Percentiles rank a stretch among this genome's conserved stretches.
Conservation (phyloP, 2,329 filamentous ascomycete genomes). For the Pseudocercospora vitis region DNA sequence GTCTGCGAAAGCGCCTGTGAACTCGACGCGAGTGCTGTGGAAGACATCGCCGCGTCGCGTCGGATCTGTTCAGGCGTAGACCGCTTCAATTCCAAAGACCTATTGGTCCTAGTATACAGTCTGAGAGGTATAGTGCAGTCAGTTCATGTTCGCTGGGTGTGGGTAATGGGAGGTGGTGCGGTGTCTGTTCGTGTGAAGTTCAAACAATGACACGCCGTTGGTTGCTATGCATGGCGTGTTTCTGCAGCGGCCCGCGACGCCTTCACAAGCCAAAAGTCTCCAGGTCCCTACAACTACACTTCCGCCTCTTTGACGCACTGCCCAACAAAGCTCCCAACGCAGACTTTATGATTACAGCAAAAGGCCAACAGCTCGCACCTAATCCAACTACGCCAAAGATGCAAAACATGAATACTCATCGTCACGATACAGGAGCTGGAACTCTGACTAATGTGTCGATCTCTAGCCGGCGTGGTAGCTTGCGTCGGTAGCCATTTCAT, state of each 20-base stretch:
- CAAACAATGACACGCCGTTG: neutral
- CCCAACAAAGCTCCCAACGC: too few relatives aligned
- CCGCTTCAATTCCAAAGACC: neutral
- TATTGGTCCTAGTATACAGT: slow-evolving; percentile 4
- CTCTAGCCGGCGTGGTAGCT: too few relatives aligned
- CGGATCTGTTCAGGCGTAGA: neutral
- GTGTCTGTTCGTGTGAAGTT: neutral
- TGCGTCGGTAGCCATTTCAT: too few relatives aligned
- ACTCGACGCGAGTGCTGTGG: slow-evolving; percentile 7
- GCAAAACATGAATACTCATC: too few relatives aligned
- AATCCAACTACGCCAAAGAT: too few relatives aligned
- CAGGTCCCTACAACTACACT: too few relatives aligned
- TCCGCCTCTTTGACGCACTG: too few relatives aligned
- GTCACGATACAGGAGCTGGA: too few relatives aligned
- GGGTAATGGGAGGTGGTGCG: neutral
- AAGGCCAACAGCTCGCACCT: too few relatives aligned
- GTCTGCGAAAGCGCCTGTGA: slow-evolving; percentile 21
- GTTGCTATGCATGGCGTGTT: neutral
- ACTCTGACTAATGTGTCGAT: too few relatives aligned
- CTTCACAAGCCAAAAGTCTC: neutral
- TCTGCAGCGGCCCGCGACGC: neutral
- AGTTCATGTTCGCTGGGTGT: neutral
- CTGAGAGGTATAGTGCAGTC: too few relatives aligned
- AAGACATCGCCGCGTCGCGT: slow-evolving; percentile 12
- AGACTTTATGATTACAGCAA: too few relatives aligned